A percentile compares a stretch with the other conserved stretches of the same genome.
Evolutionary conservation across 2,329 filamentous ascomycete species (phyloP).

Genomic region (Harringtonia aguacate): DNA sequence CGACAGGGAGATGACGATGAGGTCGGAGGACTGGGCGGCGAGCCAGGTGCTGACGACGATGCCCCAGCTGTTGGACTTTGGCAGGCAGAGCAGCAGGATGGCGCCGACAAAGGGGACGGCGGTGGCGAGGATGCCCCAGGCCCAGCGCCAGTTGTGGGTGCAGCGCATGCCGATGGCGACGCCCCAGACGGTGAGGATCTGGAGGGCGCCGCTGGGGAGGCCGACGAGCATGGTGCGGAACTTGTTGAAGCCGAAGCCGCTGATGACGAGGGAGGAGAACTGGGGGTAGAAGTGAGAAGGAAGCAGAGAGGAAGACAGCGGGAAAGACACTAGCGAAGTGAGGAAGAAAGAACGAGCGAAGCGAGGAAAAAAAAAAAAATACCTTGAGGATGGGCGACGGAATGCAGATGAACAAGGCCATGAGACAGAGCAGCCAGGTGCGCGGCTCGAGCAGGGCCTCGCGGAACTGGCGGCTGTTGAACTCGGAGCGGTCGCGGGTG

Average conservation of each 20-base stretch:
- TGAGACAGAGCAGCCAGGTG: constrained; percentile 32
- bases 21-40: constrained; percentile 30
- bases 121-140: constrained; percentile 27
- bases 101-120: constrained; percentile 31
- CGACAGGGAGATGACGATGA: constrained; percentile 29
- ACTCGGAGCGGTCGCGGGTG: constrained; percentile 26
- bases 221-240: constrained; percentile 26
- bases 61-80: constrained; percentile 29
- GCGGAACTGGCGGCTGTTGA: constrained; percentile 29
- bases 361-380: background rate
- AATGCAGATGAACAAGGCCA: constrained; percentile 34
- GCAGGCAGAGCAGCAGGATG: constrained; percentile 30
- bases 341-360: too few species aligned
- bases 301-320: too few species aligned
- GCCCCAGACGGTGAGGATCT: constrained; percentile 32
- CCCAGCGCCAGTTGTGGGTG: constrained; percentile 23
- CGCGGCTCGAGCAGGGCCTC: constrained; percentile 32
- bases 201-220: background rate
- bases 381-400: constrained; percentile 21
- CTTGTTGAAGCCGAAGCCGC: constrained; percentile 30
- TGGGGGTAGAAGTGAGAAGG: too few species aligned
- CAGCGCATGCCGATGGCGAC: constrained; percentile 25
- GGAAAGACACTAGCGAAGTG: too few species aligned
- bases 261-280: constrained; percentile 39
- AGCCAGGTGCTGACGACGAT: constrained; percentile 37